Conservation (phyloP, 495 filamentous ascomycete species). For the Aspergillus nanangensis region DNA sequence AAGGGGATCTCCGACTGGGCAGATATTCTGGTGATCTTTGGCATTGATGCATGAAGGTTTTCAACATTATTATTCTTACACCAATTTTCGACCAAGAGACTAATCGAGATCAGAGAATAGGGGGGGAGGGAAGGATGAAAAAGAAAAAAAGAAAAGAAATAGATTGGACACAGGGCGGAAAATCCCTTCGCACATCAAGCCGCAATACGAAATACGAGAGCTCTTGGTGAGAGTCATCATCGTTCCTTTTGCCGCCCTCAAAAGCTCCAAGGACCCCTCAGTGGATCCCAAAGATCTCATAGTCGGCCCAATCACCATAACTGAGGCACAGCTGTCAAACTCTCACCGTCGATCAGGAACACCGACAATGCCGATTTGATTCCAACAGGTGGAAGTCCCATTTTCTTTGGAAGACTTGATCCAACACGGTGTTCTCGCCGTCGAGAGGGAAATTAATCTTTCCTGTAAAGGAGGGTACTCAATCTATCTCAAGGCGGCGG, state of each 20-base stretch:
- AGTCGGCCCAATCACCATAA: not conserved
- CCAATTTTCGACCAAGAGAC: no score
- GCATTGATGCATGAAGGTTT: no score
- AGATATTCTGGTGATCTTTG: not conserved
- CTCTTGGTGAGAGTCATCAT: not conserved
- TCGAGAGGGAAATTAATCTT: no score
- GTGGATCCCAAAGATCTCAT: not conserved
- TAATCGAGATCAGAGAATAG: not conserved
- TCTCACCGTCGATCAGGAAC: slow-evolving; percentile 19
- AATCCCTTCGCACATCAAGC: no score
- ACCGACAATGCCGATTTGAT: slow-evolving; percentile 11
- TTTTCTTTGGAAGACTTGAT: no score
- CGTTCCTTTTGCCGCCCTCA: not conserved
- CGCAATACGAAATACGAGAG: not conserved
- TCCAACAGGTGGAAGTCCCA: slow-evolving; percentile 1
- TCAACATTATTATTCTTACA: no score
- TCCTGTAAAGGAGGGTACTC: not conserved
- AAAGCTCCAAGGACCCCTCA: not conserved
- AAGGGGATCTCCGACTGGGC: not conserved
- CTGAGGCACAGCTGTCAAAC: slow-evolving; percentile 2
- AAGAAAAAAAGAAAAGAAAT: no score
- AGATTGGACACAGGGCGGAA: no score
- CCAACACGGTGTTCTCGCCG: no score
- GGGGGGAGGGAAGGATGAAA: not conserved
- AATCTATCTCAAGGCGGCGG: not conserved